These are phyloP conservation scores for Ogataea saltuana DNA, from an alignment of 805 yeast genomes.

Conservation along the genomic window DNA sequence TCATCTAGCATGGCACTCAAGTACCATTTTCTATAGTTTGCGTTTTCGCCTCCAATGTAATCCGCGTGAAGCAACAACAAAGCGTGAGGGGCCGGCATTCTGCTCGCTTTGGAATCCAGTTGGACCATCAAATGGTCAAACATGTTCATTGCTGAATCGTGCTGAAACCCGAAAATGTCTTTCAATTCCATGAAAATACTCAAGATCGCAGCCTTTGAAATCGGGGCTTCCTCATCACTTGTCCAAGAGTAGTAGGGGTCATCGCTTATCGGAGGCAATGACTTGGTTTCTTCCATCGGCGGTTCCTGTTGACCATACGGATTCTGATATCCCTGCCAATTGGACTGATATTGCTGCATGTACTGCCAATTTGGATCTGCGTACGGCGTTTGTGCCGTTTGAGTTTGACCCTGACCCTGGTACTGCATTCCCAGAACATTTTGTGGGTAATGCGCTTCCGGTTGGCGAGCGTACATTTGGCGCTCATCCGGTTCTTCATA, in stretches of 20 bases:
- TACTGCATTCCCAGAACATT: slow-evolving; percentile 13
- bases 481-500: slow-evolving; percentile 14
- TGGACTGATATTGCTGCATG: slow-evolving; percentile 16
- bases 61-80: slow-evolving; percentile 79
- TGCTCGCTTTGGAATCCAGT: slow-evolving; percentile 82
- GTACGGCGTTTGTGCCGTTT: slow-evolving; percentile 11
- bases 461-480: slow-evolving; percentile 6
- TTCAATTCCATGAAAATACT: slow-evolving; percentile 59
- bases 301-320: slow-evolving; percentile 14
- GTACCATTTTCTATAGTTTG: slow-evolving; percentile 91
- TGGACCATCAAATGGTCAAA: slow-evolving; percentile 76
- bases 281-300: slow-evolving; percentile 14
- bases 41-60: slow-evolving; percentile 86
- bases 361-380: slow-evolving; percentile 22
- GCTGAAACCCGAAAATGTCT: slow-evolving; percentile 80
- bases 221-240: slow-evolving; percentile 67
- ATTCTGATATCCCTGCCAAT: slow-evolving; percentile 13
- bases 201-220: slow-evolving; percentile 64
- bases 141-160: slow-evolving; percentile 75
- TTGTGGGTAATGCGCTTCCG: slow-evolving; percentile 17
- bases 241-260: slow-evolving; percentile 59
- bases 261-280: slow-evolving; percentile 22
- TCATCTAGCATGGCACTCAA: slow-evolving; percentile 80
- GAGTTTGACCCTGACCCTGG: slow-evolving; percentile 8
- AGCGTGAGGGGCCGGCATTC: slow-evolving; percentile 73